Conservation (phyloP, 73 alveolate genomes). For the Paramecium sonneborni region DNA sequence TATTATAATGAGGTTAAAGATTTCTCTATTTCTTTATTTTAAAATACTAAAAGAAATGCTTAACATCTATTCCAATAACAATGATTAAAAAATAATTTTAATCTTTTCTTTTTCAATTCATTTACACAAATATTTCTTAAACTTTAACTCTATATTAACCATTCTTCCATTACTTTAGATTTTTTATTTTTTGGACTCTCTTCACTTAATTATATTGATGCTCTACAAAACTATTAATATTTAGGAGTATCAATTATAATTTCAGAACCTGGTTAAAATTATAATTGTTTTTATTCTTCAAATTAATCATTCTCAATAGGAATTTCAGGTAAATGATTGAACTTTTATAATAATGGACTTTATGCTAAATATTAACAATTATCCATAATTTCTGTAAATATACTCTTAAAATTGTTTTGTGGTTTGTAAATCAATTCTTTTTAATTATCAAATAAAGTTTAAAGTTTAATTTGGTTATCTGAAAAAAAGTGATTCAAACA, state of each 20-base stretch:
- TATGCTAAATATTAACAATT: constrained; percentile 4
- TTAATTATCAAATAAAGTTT: not conserved
- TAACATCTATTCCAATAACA: not conserved
- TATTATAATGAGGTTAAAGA: not conserved
- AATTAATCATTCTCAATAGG: not conserved
- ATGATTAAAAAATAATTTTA: not conserved
- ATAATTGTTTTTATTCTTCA: not conserved
- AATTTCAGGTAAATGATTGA: not conserved
- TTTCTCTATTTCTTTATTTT: not conserved
- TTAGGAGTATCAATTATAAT: constrained; percentile 20
- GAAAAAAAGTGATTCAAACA: constrained; percentile 17
- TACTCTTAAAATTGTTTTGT: not conserved
- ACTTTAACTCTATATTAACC: not conserved
- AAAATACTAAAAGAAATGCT: not conserved
- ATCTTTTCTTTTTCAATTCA: not conserved
- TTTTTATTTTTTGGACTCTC: not conserved
- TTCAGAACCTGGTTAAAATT: not conserved
- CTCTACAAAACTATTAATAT: not conserved
- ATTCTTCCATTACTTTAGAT: not conserved
- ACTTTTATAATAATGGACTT: not conserved
- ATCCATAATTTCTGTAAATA: not conserved
- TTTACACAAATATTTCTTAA: not conserved
- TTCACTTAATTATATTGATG: not conserved
- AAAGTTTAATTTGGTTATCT: not conserved
- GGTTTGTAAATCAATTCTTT: not conserved